A percentile compares a stretch with the other conserved stretches of the same genome.
Evolutionary conservation across 257 asterid species (phyloP).

Genomic region (Fraxinus pennsylvanica): DNA sequence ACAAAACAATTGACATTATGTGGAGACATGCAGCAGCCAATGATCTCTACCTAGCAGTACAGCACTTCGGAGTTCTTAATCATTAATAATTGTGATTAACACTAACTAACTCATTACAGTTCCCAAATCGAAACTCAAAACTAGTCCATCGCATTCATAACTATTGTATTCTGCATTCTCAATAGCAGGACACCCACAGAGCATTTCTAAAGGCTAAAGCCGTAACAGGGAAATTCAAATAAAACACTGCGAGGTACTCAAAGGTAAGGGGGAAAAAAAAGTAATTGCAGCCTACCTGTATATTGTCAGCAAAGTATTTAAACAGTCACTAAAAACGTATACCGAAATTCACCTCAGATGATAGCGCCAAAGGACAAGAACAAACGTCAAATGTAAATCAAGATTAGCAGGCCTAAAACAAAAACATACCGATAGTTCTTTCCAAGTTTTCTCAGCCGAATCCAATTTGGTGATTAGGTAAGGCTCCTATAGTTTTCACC

Average conservation of each 20-base stretch:
- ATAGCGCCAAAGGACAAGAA: neutral
- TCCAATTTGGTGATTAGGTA: constrained; percentile 82
- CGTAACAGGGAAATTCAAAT: neutral
- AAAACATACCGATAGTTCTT: constrained; percentile 80
- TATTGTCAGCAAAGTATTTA: neutral
- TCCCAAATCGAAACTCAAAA: neutral
- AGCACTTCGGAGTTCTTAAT: neutral
- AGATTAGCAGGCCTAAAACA: neutral
- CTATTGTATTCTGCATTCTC: neutral
- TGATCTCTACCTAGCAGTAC: no score
- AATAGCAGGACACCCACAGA: neutral
- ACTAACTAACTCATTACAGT: neutral
- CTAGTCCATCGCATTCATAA: neutral
- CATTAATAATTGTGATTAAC: neutral
- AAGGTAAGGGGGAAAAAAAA: neutral
- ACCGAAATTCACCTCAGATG: neutral
- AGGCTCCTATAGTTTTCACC: constrained; percentile 71
- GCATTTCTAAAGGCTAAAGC: neutral
- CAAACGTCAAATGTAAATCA: neutral
- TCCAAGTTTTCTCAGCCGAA: constrained; percentile 96
- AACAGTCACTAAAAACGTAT: constrained; percentile 4
- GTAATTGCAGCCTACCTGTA: neutral
- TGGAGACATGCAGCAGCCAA: neutral
- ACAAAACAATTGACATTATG: neutral
- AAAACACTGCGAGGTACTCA: neutral